Evolutionary conservation across 306 rosid genomes (phyloP), one percentile per base, ranked within the genome.

Genomic region (Cajanus cajan): DNA sequence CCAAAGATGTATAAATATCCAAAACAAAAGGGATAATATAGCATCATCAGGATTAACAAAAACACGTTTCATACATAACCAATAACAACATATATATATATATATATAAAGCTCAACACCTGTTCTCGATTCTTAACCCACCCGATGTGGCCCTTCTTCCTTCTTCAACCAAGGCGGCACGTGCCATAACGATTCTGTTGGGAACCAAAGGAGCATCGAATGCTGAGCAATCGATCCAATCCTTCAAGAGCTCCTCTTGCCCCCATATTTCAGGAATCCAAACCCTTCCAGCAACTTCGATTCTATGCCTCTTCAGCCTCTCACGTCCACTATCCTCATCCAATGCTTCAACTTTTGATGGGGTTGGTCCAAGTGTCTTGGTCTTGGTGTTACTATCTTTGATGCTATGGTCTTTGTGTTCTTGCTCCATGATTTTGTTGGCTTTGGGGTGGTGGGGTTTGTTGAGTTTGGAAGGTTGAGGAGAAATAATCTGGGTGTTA

Each of bases 261-360:
- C 98, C 98, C 98, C 98, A 94, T 15, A 74, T 86, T 0, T 94
- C 98, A 28, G 98, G 98, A 71, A 94, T 87, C 97, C 98, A 91
- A 4, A 92, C 91, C 28, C 85, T 83, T 5, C 97, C 97, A 2
- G 88, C 91, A 72, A 92, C 83, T 84, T 93, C 97, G 54, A 82
- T 55, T 57, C 94, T 81, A 24, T 89, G 94, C 82, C 85, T 84
- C 89, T 88, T 90, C 85, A 90, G 87, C 90, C 80, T 92, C 89
- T 92, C 98, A 0, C 95, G 82, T 41, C 88, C 97, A 68, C 82
- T 79, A 4, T 81, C 90, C 40, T 84, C 97, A 8, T 61, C 47
- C 77, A 67, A 4, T 68, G 51, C 78, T 7, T 36, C 51, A 78
- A 52, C 9, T 68, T 47, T 6, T 22, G 78, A 68, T 21, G 76